These are phyloP conservation scores for Cystoderma amianthinum DNA, from an alignment of 768 basidiomycete species.

Conservation along the genomic window DNA sequence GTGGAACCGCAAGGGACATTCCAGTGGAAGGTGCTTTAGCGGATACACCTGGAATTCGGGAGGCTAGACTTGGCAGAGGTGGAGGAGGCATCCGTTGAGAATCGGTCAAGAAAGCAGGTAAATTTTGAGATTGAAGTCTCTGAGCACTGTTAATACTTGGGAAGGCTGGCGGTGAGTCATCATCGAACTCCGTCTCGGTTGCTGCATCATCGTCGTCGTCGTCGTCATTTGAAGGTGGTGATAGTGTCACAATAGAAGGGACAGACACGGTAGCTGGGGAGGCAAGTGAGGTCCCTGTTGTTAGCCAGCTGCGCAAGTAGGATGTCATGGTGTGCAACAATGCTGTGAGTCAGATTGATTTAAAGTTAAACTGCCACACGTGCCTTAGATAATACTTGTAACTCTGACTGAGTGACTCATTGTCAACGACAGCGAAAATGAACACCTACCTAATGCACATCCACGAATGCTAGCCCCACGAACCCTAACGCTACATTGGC, in stretches of 20 bases:
- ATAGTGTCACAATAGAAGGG: constrained; percentile 27
- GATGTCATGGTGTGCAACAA: too few relatives aligned
- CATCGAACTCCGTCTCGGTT: constrained; percentile 26
- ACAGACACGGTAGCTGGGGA: constrained; percentile 14
- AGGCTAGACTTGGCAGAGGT: constrained; percentile 32
- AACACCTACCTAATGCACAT: too few relatives aligned
- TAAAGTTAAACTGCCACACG: too few relatives aligned
- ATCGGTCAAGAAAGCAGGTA: constrained; percentile 35
- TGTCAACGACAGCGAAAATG: not conserved
- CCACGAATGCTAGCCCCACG: too few relatives aligned
- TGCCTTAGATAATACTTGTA: too few relatives aligned
- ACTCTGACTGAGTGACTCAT: not conserved
- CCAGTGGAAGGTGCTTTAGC: constrained; percentile 15
- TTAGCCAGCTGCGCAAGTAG: constrained; percentile 56
- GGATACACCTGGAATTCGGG: constrained; percentile 30
- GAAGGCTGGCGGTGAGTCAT: constrained; percentile 66
- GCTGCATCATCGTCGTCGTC: constrained; percentile 26
- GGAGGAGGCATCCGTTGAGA: constrained; percentile 50
- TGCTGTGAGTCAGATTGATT: too few relatives aligned
- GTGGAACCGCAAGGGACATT: constrained; percentile 48
- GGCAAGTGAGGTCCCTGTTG: constrained; percentile 23
- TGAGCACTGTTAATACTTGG: constrained; percentile 70
- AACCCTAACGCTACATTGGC: too few relatives aligned
- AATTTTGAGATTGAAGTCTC: constrained; percentile 30
- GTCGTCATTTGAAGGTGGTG: constrained; percentile 36